These are phyloP conservation scores for Sordariomycetes sp. DNA, from an alignment of 2,329 filamentous ascomycete genomes.

Conservation along the genomic window DNA sequence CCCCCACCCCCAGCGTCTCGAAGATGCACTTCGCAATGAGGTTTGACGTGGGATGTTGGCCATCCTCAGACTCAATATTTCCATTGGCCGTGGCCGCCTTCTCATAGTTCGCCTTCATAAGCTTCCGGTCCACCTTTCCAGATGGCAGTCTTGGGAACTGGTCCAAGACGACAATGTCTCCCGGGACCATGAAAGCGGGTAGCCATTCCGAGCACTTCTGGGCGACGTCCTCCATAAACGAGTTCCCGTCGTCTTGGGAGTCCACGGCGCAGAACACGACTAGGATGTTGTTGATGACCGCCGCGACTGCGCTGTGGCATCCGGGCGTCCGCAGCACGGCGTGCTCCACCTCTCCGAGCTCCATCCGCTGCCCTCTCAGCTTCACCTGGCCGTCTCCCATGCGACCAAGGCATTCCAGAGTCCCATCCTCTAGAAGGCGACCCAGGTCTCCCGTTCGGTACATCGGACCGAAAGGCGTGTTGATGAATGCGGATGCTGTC, in stretches of 20 bases:
- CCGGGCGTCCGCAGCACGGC: constrained; percentile 49
- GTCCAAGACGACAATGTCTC: constrained; percentile 53
- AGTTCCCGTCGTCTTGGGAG: constrained; percentile 12
- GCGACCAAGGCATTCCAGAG: constrained; percentile 74
- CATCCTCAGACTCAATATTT: not conserved
- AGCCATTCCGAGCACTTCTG: constrained; percentile 62
- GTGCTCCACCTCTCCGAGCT: constrained; percentile 70
- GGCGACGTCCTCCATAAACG: constrained; percentile 31
- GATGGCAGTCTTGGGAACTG: constrained; percentile 68
- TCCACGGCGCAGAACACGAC: constrained; percentile 62
- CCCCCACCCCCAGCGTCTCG: constrained; percentile 24
- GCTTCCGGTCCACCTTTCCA: constrained; percentile 69
- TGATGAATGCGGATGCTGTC: constrained; percentile 60
- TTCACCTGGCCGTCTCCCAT: constrained; percentile 77
- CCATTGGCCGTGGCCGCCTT: constrained; percentile 4
- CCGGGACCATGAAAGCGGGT: constrained; percentile 73
- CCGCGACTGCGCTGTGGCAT: constrained; percentile 55
- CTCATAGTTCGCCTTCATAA: constrained; percentile 41
- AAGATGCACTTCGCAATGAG: constrained; percentile 29
- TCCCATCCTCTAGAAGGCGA: constrained; percentile 53
- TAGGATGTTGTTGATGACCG: constrained; percentile 57
- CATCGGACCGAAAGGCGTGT: constrained; percentile 55
- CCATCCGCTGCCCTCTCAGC: constrained; percentile 71
- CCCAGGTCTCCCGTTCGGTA: constrained; percentile 86
- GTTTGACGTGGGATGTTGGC: not conserved